Conservation (phyloP, 2,329 filamentous ascomycete species). For the Monosporascus sp. region DNA sequence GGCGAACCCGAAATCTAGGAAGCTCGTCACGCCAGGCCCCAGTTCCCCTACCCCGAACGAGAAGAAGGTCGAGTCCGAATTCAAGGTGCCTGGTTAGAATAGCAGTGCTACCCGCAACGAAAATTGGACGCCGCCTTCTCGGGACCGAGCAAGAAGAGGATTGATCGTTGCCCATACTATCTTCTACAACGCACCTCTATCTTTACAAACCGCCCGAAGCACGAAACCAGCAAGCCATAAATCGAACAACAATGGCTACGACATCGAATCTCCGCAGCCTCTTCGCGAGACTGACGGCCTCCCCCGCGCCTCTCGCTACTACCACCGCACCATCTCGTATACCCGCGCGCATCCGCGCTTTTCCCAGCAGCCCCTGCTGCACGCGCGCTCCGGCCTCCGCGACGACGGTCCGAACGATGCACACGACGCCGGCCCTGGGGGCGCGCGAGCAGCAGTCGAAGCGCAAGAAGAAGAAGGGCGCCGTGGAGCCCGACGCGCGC, state of each 20-base stretch:
- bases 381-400: not conserved
- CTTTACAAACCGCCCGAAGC: no score
- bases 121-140: no score
- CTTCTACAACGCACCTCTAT: no score
- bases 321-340: conserved; percentile 1
- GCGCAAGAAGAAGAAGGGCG: conserved; percentile 13
- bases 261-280: conserved; percentile 13
- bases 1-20: no score
- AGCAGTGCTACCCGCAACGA: no score
- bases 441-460: not conserved
- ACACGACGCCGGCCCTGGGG: conserved; percentile 8
- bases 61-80: no score
- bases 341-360: not conserved
- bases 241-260: not conserved
- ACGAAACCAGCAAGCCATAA: not conserved
- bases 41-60: no score
- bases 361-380: not conserved
- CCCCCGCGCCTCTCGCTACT: not conserved
- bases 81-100: no score
- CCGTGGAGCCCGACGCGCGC: conserved; percentile 36
- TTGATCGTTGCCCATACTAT: no score
- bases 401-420: conserved; percentile 12
- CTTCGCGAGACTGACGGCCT: conserved; percentile 17
- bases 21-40: no score
- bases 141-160: no score